phyloP scores from a whole-genome alignment of 2,329 filamentous ascomycete genomes.

The Magnaporthiopsis rhizophila region DNA sequence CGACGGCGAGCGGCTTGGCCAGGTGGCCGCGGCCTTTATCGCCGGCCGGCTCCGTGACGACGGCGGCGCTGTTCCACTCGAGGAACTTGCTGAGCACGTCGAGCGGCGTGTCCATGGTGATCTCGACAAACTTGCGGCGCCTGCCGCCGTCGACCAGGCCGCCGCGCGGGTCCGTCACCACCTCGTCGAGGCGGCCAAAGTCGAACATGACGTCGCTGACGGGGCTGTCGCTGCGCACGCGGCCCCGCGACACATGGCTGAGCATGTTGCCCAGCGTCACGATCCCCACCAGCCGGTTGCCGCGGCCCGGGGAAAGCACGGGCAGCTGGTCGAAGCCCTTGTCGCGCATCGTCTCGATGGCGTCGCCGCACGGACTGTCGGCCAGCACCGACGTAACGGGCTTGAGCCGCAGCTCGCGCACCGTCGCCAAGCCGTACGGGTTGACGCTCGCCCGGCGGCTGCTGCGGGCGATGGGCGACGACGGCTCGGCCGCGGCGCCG shows the following conservation, averaged over 20 bases:
- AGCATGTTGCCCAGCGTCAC: conserved; percentile 93
- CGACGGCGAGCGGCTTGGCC: conserved; percentile 76
- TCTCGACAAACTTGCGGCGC: conserved; percentile 74
- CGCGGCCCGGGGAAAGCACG: conserved; percentile 59
- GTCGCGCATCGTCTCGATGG: conserved; percentile 96
- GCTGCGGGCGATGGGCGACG: conserved; percentile 27
- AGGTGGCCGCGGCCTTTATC: conserved; percentile 45
- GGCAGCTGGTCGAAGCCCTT: conserved; percentile 97
- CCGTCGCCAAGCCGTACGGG: conserved; percentile 69
- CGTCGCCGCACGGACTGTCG: conserved; percentile 67
- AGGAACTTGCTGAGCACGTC: conserved; percentile 83
- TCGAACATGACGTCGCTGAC: conserved; percentile 95
- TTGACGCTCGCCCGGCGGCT: conserved; percentile 40
- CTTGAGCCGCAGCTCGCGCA: conserved; percentile 79
- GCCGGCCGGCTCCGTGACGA: conserved; percentile 67
- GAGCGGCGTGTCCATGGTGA: conserved; percentile 83
- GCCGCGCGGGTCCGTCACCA: conserved; percentile 73
- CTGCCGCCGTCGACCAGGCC: conserved; percentile 32
- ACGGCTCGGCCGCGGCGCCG: conserved; percentile 13
- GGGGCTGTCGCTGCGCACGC: conserved; percentile 63
- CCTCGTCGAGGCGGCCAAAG: conserved; percentile 78
- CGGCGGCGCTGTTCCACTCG: conserved; percentile 94
- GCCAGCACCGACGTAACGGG: conserved; percentile 80
- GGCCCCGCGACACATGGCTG: conserved; percentile 77
- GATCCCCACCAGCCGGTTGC: conserved; percentile 73